Evolutionary conservation across 192 early-diverging fungal genomes (phyloP).

Genomic region (Coemansia furcata): DNA sequence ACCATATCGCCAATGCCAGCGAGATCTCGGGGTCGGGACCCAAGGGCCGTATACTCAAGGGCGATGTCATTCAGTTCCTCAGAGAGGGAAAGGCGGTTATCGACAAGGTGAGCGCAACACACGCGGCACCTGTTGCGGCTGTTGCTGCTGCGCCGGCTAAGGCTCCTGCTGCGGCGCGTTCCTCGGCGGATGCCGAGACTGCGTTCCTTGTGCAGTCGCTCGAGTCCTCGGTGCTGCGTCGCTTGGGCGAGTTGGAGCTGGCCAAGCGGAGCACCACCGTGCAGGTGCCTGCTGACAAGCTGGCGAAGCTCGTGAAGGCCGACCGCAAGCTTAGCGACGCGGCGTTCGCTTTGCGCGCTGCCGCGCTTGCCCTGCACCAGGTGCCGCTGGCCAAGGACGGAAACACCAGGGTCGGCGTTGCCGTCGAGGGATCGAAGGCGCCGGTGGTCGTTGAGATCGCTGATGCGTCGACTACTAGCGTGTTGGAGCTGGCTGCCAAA

Average conservation of each 20-base stretch:
- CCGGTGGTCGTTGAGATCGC: slow-evolving; percentile 30
- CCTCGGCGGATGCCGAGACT: slow-evolving; percentile 27
- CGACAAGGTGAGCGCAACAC: slow-evolving; percentile 18
- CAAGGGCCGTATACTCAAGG: slow-evolving; percentile 73
- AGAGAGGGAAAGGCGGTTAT: slow-evolving; percentile 54
- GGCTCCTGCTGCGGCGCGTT: neutral
- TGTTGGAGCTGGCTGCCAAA: slow-evolving; percentile 24
- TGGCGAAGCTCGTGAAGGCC: slow-evolving; percentile 20
- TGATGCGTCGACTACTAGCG: slow-evolving; percentile 22
- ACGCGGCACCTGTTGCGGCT: neutral
- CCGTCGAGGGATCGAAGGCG: slow-evolving; percentile 52
- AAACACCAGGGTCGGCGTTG: slow-evolving; percentile 57
- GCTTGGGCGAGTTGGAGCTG: slow-evolving; percentile 34
- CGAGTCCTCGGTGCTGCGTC: slow-evolving; percentile 45
- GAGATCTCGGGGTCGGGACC: slow-evolving; percentile 58
- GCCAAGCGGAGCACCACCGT: slow-evolving; percentile 39
- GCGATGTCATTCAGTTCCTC: slow-evolving; percentile 68
- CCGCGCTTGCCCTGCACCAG: slow-evolving; percentile 41
- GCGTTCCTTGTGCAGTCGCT: slow-evolving; percentile 47
- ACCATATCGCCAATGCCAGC: slow-evolving; percentile 44
- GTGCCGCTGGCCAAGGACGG: slow-evolving; percentile 54
- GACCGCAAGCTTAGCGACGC: slow-evolving; percentile 17
- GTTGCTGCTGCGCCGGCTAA: neutral
- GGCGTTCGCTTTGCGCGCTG: slow-evolving; percentile 36
- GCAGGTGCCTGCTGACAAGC: slow-evolving; percentile 34